Percentiles rank a stretch among this genome's conserved stretches.
phyloP scores from a whole-genome alignment of 2,329 filamentous ascomycete species.

The Dothistroma septosporum region DNA sequence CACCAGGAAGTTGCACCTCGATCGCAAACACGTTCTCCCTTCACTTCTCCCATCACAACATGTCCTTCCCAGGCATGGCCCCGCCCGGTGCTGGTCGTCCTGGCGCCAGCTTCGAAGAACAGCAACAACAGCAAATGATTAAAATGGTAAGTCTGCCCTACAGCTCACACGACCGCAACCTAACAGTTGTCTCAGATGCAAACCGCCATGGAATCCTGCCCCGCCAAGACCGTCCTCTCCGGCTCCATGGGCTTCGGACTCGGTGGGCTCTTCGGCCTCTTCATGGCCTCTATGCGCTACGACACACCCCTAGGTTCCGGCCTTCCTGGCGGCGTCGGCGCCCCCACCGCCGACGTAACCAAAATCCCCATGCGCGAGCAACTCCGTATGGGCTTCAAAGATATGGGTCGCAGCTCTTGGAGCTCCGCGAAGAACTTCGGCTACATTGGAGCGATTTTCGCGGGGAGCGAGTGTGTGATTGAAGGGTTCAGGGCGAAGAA shows the following conservation, averaged over 20 bases:
- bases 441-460: conserved; percentile 84
- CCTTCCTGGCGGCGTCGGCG: conserved; percentile 46
- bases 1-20: background rate
- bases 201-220: conserved; percentile 84
- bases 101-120: conserved; percentile 30
- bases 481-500: conserved; percentile 92
- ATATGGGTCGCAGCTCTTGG: conserved; percentile 84
- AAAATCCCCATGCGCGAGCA: conserved; percentile 75
- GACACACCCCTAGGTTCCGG: conserved; percentile 74
- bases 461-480: conserved; percentile 91
- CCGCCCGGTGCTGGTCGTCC: conserved; percentile 10
- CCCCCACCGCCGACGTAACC: conserved; percentile 42
- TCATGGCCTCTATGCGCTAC: conserved; percentile 99
- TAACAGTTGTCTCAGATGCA: conserved; percentile 61
- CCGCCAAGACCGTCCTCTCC: conserved; percentile 80
- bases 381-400: conserved; percentile 78
- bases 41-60: conserved; percentile 2
- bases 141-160: conserved; percentile 42
- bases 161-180: background rate
- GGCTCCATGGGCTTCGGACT: conserved; percentile 93
- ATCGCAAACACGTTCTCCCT: background rate
- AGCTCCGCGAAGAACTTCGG: conserved; percentile 92
- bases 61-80: conserved; percentile 20
- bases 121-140: conserved; percentile 48
- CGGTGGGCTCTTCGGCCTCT: conserved; percentile 89